Evolutionary conservation across 2,329 filamentous ascomycete species (phyloP), one percentile per base, ranked within the genome.

Genomic region (Myriosclerotinia duriaeana): DNA sequence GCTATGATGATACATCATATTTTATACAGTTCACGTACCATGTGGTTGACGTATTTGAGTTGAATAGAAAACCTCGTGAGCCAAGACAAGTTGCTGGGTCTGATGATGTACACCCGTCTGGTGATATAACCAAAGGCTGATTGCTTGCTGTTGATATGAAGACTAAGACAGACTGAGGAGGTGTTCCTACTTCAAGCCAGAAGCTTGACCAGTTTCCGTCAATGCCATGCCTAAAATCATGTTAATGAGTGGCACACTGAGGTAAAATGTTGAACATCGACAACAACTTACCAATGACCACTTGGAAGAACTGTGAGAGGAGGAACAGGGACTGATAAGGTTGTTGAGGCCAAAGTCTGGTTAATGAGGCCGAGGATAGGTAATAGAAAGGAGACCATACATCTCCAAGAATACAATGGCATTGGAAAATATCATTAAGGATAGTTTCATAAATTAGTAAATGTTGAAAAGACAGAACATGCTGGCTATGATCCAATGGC

Each of bases 171-270:
- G 15, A 30, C 17, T 46, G 44, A 56, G 20, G 9, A 64, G 60
- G 65, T 58, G 60, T 64, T 42, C 65, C 65, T 34, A 64, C 81
- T 72, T 78, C 83, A 66, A 92, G 79, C 20, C 79, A 80, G 70
- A 91, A 87, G 11, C 87, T 85, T 17, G 88, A 91, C 90, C 90
- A 93, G 68, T 83, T 83, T 7, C 89, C 89, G 74, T 91, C 88
- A 46, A 64, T 64, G 36, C 65, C 65, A 58, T 64, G 58, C 65
- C 65, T 67, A n/a, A 30, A 40, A 36, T 20, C 48, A n/a, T 34
- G 58, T 66, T 38, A 66, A 53, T 22, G 50, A 22, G 4, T 40
- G 46, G 42, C 11, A 53, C 15, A 6, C 5, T 53, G 9, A 53
- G 30, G 26, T 38, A 12, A 14, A 38, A 22, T 3, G 12, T 53